Base-by-base conservation (phyloP, 805 yeast species). In the Metschnikowia matae region DNA sequence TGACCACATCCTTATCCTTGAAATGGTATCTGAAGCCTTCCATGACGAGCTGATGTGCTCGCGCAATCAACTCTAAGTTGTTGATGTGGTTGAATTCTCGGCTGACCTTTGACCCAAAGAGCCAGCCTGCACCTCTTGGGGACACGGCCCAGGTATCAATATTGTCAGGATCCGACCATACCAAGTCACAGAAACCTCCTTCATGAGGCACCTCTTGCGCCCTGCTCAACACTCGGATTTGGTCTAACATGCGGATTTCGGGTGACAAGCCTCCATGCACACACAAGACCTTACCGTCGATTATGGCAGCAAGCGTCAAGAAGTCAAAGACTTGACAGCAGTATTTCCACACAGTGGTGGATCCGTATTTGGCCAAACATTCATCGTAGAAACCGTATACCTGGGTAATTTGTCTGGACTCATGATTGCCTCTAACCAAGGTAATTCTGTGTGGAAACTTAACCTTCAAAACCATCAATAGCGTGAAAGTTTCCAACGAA, bases 141-240 rank as follows among this genome's bases (percentile, higher is more conserved):
- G 95, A 85, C 18, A 94, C 96, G 20, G 96, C 97, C 99, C 99
- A 92, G 11, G 96, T 89, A 60, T 89, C 97, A 40, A 91, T 96
- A 62, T 91, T 91, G 66, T 92, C 98, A 1, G 99, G 99, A 64
- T 92, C 99, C 18, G 95, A 85, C 99, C 99, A 92, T 37, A 92
- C 91, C 61, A 92, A 79, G 68, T 92, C 99, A 65, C 97, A 94
- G 68, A 92, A 92, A 2, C 97, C 98, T 59, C 99, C 99, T 71
- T 92, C 99, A 67, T 94, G 98, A 2, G 99, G 99, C 44, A 92
- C 97, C 70, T 92, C 98, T 69, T 92, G 98, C 3, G 98, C 98
- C 63, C 99, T 79, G 48, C 94, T 86, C 51, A 92, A 75, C 17
- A 92, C 98, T 61, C 98, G 78, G 57, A 92, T 90, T 70, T 92